These are phyloP conservation scores for Mucor velutinosus DNA, from an alignment of 371 early-diverging fungal genomes.

Conservation along the genomic window DNA sequence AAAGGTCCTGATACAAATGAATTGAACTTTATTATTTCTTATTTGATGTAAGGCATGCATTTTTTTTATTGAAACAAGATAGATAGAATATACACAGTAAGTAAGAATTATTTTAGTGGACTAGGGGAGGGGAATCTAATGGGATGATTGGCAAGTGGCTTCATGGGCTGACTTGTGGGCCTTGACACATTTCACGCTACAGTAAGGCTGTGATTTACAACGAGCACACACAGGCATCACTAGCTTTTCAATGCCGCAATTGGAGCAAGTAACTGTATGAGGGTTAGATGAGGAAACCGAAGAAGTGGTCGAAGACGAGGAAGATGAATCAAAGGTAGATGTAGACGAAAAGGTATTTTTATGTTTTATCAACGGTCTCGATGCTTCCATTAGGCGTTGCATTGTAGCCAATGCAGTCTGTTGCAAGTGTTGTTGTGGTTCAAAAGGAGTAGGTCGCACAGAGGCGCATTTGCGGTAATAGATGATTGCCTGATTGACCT, in stretches of 20 bases:
- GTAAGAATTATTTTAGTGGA: background rate
- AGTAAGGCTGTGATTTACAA: constrained; percentile 26
- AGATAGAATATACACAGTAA: background rate
- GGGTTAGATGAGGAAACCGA: background rate
- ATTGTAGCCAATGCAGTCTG: constrained; percentile 15
- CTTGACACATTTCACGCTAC: constrained; percentile 26
- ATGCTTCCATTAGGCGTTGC: constrained; percentile 12
- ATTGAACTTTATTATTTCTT: too few species aligned
- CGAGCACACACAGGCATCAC: constrained; percentile 28
- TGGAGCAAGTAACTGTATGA: constrained; percentile 4
- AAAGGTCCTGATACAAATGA: too few species aligned
- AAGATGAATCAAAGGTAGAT: constrained; percentile 12
- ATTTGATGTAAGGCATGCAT: background rate
- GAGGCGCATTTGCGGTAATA: constrained; percentile 36
- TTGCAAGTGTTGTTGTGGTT: constrained; percentile 26
- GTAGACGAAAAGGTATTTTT: constrained; percentile 2
- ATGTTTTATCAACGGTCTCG: constrained; percentile 9
- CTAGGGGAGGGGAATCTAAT: background rate
- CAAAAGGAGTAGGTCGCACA: constrained; percentile 28
- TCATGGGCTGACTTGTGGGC: constrained; percentile 21
- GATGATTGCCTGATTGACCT: constrained; percentile 26
- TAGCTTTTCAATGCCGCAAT: constrained; percentile 24
- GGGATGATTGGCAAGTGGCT: constrained; percentile 5
- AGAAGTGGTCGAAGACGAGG: constrained; percentile 1
- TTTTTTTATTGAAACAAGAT: background rate